These are phyloP conservation scores for Solanum neorickii DNA, from an alignment of 257 asterid genomes.

Conservation along the genomic window DNA sequence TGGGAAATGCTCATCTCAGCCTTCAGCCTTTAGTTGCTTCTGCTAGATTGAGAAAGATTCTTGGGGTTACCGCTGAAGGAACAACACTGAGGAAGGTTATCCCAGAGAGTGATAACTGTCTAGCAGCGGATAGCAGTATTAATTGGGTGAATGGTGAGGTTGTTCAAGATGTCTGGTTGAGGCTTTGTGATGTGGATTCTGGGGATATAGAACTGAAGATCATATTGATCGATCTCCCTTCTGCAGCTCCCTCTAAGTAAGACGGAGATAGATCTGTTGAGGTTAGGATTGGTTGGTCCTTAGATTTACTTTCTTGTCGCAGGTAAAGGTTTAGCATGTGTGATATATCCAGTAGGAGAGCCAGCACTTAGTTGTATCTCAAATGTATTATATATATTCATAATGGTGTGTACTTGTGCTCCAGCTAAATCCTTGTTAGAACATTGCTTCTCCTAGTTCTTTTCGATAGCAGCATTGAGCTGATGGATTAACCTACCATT, in stretches of 20 bases:
- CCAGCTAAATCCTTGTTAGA: neutral
- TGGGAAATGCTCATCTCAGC: slow-evolving; percentile 31
- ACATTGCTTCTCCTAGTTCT: neutral
- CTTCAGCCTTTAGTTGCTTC: slow-evolving; percentile 37
- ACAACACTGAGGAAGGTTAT: slow-evolving; percentile 33
- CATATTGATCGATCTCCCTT: slow-evolving; percentile 15
- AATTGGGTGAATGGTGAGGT: slow-evolving; percentile 23
- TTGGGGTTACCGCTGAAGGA: slow-evolving; percentile 18
- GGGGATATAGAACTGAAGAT: slow-evolving; percentile 34
- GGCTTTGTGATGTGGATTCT: slow-evolving; percentile 36
- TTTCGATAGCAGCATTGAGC: neutral
- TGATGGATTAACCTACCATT: neutral
- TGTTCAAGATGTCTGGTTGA: slow-evolving; percentile 34
- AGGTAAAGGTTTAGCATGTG: neutral
- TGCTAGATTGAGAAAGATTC: slow-evolving; percentile 32
- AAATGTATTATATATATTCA: neutral
- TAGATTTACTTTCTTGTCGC: neutral
- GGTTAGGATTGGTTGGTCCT: neutral
- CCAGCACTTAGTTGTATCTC: neutral
- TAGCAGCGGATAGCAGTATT: slow-evolving; percentile 33
- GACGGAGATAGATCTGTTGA: neutral
- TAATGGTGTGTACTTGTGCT: neutral
- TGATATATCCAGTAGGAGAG: neutral
- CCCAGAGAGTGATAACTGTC: slow-evolving; percentile 35
- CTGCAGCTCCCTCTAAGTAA: slow-evolving; percentile 14